Percentiles rank a stretch among this genome's conserved stretches.
Evolutionary conservation across 805 yeast species (phyloP).

Genomic region (Hanseniaspora occidentalis): DNA sequence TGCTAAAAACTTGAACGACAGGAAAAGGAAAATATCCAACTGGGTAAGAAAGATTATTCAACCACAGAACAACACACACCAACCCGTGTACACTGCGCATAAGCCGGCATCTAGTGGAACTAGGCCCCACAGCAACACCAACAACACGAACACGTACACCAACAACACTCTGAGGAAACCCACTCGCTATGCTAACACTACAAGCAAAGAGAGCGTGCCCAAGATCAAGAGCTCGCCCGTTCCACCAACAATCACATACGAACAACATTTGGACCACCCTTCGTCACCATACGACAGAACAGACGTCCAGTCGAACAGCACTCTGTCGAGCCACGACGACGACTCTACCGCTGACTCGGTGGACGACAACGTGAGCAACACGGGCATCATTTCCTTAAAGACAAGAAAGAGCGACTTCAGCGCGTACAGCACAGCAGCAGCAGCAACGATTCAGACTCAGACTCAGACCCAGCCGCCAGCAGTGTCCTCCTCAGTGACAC

Average conservation of each 20-base stretch:
- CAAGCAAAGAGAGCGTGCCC: neutral
- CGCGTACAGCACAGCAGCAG: neutral
- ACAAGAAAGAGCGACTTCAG: constrained; percentile 1
- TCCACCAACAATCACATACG: too few species aligned
- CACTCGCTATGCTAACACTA: neutral
- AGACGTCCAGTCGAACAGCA: too few species aligned
- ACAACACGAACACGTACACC: constrained; percentile 1
- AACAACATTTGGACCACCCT: too few species aligned
- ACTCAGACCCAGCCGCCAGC: neutral
- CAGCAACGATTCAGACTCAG: neutral
- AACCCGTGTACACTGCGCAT: neutral
- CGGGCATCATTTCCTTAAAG: neutral
- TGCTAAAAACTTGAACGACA: too few species aligned
- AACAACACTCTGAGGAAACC: neutral
- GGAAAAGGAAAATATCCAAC: constrained; percentile 19
- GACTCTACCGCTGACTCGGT: neutral
- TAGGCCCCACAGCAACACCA: neutral
- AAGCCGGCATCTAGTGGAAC: constrained; percentile 1
- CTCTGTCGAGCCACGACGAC: too few species aligned
- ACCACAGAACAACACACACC: constrained; percentile 7
- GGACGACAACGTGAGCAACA: neutral
- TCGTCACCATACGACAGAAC: too few species aligned
- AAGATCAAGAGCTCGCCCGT: neutral
- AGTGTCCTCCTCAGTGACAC: neutral
- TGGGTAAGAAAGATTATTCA: constrained; percentile 24